Base-by-base conservation (phyloP, 2,329 filamentous ascomycete genomes). In the Ceratocystis lukuohia region DNA sequence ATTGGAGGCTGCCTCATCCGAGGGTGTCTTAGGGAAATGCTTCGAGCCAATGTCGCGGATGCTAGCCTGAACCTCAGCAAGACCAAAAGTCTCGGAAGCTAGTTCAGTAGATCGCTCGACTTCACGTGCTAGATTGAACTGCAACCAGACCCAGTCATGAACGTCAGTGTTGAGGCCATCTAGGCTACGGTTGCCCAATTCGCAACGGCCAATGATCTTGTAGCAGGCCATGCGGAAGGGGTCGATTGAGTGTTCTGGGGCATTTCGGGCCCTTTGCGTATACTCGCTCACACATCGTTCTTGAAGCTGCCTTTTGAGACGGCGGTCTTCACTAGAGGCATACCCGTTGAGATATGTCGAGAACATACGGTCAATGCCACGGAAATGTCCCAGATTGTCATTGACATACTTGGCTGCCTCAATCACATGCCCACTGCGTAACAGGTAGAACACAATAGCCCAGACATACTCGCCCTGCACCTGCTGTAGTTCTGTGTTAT, bases 211-310 rank as follows among this genome's bases (percentile, higher is more conserved):
- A 71, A 99, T 88, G 69, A 99, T 87, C 80, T 99, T 97, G 81
- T 97, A 97, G 75, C 94, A 96, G 61, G 93, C 92, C 85, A 96
- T 92, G 65, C 91, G 87, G 78, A 95, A 99, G 30, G 94, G 94
- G 74, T 99, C 94, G 69, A 95, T 86, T 1, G 89, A 89, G 73
- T 92, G 88, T 67, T 94, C 89, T 0, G 90, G 89, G 0, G 89
- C 89, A 72, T 95, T 90, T 70, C 90, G 87, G 30, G 87, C 83
- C 59, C 91, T 87, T 74, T 95, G 89, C 64, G 88, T 88, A 75
- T 95, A 96, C 73, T 96, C 92, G 69, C 88, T 90, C 71, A 88
- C 89, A 76, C 96, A 96, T 69, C 89, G 88, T 70, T 91, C 89
- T 72, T 96, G 89, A 67, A 96, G 77, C 69, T 92, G 88, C 53